Percentiles rank a stretch among this genome's conserved stretches.
Conservation (phyloP, 2,329 filamentous ascomycete genomes). For the Pochonia chlamydosporia region DNA sequence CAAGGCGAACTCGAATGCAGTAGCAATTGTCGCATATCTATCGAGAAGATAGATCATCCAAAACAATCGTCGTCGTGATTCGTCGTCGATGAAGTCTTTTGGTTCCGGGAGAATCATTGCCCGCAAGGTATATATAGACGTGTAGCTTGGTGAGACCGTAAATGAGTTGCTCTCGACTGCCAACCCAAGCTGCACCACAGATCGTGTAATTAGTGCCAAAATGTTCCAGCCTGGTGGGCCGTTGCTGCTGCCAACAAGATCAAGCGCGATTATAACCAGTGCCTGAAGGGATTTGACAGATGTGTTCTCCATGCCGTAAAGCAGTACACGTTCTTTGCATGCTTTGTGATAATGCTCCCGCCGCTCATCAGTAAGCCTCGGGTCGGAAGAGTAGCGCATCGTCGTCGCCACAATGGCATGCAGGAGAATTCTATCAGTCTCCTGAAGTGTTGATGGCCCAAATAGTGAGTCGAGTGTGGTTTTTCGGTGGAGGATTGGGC, state of each 20-base stretch:
- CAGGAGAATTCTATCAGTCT: constrained; percentile 75
- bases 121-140: constrained; percentile 83
- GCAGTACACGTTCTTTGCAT: constrained; percentile 78
- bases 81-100: constrained; percentile 82
- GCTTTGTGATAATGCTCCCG: constrained; percentile 70
- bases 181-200: constrained; percentile 81
- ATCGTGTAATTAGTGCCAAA: constrained; percentile 80
- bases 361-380: constrained; percentile 65
- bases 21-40: constrained; percentile 83
- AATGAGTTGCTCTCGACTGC: constrained; percentile 78
- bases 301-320: constrained; percentile 85
- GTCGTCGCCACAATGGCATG: constrained; percentile 88
- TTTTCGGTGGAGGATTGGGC: constrained; percentile 82
- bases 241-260: constrained; percentile 80
- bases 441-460: constrained; percentile 67
- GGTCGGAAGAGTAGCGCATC: constrained; percentile 74
- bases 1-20: constrained; percentile 85
- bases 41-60: constrained; percentile 94
- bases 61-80: constrained; percentile 76
- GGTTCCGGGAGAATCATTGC: constrained; percentile 81
- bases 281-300: constrained; percentile 85
- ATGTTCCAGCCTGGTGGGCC: constrained; percentile 91
- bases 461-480: constrained; percentile 79
- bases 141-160: constrained; percentile 69
- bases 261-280: constrained; percentile 77